Evolutionary conservation across 306 rosid species (phyloP).

Genomic region (Arachis stenosperma): DNA sequence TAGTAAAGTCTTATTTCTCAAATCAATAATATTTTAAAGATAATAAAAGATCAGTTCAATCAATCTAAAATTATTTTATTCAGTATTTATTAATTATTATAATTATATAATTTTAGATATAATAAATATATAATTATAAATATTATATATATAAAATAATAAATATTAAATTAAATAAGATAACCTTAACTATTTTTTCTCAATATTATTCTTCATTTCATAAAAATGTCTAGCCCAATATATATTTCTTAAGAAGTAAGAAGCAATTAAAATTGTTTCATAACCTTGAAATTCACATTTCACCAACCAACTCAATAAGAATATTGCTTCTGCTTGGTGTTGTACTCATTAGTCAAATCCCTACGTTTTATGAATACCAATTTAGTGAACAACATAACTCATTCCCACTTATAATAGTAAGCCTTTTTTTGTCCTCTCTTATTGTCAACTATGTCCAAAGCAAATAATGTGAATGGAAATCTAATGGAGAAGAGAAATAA

Average conservation of each 20-base stretch:
- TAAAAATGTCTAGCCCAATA: constrained; percentile 3
- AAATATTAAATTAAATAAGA: no score
- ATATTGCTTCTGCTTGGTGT: constrained; percentile 3
- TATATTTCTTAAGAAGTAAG: constrained; percentile 65
- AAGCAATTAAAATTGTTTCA: constrained; percentile 37
- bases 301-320: constrained; percentile 64
- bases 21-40: no score
- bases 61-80: no score
- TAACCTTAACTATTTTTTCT: no score
- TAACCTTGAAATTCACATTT: constrained; percentile 69
- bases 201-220: constrained; percentile 23
- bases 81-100: no score
- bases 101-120: no score
- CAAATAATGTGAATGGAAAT: constrained; percentile 52
- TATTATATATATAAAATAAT: no score
- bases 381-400: constrained; percentile 27
- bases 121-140: no score
- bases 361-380: constrained; percentile 18
- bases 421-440: constrained; percentile 14
- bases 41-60: no score
- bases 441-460: constrained; percentile 51
- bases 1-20: no score
- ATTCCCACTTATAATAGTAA: constrained; percentile 22
- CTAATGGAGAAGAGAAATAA: constrained; percentile 53
- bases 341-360: constrained; percentile 33